Evolutionary conservation across 2,329 filamentous ascomycete species (phyloP).

Genomic region (Xylariaceae sp.): DNA sequence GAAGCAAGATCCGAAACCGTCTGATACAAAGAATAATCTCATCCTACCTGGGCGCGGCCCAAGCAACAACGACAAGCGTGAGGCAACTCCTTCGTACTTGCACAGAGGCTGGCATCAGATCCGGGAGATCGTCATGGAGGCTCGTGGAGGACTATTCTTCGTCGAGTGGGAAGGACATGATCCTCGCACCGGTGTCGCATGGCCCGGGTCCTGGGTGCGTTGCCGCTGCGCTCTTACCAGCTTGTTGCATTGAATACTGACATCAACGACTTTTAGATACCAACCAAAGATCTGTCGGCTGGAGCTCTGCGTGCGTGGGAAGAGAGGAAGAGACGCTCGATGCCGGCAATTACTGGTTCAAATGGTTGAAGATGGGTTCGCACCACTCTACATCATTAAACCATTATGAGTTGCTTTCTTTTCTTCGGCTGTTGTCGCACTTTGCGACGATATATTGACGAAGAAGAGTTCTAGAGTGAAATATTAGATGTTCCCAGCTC

Average conservation of each 20-base stretch:
- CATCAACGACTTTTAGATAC: conserved; percentile 3
- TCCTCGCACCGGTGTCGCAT: conserved; percentile 21
- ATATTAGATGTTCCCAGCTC: too few species aligned
- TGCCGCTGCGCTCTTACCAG: neutral
- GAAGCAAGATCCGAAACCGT: too few species aligned
- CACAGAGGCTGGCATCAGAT: conserved; percentile 24
- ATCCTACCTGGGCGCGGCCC: neutral
- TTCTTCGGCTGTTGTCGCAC: too few species aligned
- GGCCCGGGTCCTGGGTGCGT: conserved; percentile 28
- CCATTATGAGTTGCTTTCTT: too few species aligned
- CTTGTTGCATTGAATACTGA: neutral
- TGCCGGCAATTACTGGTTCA: too few species aligned
- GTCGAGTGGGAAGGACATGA: conserved; percentile 29
- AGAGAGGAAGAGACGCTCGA: too few species aligned
- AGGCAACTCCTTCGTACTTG: too few species aligned
- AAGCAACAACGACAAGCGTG: neutral
- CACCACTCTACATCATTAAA: too few species aligned
- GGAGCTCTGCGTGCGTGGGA: neutral
- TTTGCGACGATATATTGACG: too few species aligned
- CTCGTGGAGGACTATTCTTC: conserved; percentile 18
- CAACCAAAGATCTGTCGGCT: conserved; percentile 2
- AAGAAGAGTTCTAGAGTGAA: too few species aligned
- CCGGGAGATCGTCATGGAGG: conserved; percentile 21
- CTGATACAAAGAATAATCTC: too few species aligned
- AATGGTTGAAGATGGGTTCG: too few species aligned